Base-by-base conservation (phyloP, 2,329 filamentous ascomycete species). In the Pseudogymnoascus sp. region DNA sequence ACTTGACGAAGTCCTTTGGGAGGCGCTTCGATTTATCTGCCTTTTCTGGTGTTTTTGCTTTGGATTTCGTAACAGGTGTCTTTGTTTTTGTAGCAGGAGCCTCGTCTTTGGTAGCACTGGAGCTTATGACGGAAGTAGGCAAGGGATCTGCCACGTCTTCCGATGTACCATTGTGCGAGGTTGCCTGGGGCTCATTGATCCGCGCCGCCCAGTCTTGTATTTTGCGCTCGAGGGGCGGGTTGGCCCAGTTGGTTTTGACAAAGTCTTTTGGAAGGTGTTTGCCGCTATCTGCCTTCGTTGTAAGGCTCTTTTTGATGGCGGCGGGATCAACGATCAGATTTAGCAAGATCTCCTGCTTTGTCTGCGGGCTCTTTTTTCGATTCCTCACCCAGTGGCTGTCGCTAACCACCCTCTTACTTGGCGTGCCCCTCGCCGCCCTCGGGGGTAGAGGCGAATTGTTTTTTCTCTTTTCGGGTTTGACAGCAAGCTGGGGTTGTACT, bases 391-490 rank as follows among this genome's bases (percentile, higher is more conserved):
- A 97, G 76, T 96, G 90, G 61, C 90, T 89, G 76, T 97, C 93
- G 73, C 92, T 97, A 65, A 97, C 85, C 61, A 97, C 91, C 66
- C 92, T 85, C 80, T 96, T 97, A 76, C 91, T 92, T 13, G 93
- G 93, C 13, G 68, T 64, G 21, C 27, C 60, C 21, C 60, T 62
- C 5, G 48, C 35, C 5, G 48, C 35, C 21, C 29, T 63, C 13
- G 58, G 58, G 7, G 58, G 58, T 4, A 59, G 21, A 15, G 58
- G 38, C 1, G 35, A 27, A 17, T 9, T 2, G 17, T 33, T 59
- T 55, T 63, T 58, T 62, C 65, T 33, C 36, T 48, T 61, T 60
- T 62, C 51, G 38, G 48, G 41, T 42, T 61, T 51, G 10, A 58
- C 38, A 8, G 62, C 58, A 31, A 60, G 60, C 51, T 59, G 25